A percentile compares a stretch with the other conserved stretches of the same genome.
These are phyloP conservation scores for Omphalea diandra DNA, from an alignment of 441 rosid species.

Conservation along the genomic window DNA sequence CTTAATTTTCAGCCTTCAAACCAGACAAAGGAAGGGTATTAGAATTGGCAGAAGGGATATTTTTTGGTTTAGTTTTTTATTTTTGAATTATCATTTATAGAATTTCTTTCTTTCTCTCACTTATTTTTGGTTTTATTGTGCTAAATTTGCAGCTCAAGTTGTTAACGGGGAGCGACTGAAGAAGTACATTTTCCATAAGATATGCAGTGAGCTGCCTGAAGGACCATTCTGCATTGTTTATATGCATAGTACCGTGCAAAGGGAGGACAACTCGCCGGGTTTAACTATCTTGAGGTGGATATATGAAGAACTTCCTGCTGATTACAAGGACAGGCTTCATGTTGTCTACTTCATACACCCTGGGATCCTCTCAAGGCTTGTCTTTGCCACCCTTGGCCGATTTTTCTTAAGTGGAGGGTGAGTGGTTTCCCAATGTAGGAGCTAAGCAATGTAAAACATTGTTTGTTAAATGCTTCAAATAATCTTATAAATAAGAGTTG, in stretches of 20 bases:
- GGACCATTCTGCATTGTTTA: conserved; percentile 68
- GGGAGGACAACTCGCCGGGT: conserved; percentile 69
- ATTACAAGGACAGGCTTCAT: conserved; percentile 61
- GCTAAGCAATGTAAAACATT: not conserved
- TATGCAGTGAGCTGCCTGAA: conserved; percentile 56
- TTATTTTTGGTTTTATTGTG: not conserved
- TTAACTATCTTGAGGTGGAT: conserved; percentile 65
- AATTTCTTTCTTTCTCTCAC: too few species aligned
- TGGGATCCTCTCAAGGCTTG: conserved; percentile 60
- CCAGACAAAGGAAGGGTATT: not conserved
- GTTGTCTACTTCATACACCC: conserved; percentile 73
- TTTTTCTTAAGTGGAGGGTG: conserved; percentile 71
- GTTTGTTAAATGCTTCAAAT: not conserved
- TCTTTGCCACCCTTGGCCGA: conserved; percentile 77
- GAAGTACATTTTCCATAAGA: conserved; percentile 50
- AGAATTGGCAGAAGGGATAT: not conserved
- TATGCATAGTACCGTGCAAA: conserved; percentile 61
- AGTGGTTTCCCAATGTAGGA: conserved; percentile 20
- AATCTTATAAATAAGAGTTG: not conserved
- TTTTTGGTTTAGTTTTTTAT: too few species aligned
- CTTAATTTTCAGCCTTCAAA: not conserved
- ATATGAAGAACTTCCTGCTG: conserved; percentile 62
- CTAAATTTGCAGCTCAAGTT: conserved; percentile 48
- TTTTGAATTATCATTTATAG: too few species aligned
- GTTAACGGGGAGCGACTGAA: conserved; percentile 52